phyloP scores from a whole-genome alignment of 2,329 filamentous ascomycete genomes.

The Elsinoe australis region DNA sequence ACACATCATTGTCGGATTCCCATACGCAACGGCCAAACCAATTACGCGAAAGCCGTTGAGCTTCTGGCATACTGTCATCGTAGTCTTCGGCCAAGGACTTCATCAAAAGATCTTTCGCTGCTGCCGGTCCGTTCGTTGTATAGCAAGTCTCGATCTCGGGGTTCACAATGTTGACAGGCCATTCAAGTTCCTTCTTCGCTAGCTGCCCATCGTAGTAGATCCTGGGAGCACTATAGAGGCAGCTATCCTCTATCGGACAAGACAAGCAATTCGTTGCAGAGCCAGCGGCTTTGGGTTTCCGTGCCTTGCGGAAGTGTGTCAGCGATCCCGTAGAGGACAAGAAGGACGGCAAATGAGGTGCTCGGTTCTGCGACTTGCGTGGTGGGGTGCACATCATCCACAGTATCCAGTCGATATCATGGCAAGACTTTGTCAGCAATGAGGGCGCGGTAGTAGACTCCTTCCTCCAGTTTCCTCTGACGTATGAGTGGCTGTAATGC shows the following conservation, averaged over 20 bases:
- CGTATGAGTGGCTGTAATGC: slow-evolving; percentile 89
- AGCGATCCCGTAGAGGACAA: slow-evolving; percentile 70
- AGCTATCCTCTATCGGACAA: slow-evolving; percentile 66
- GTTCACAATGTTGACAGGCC: slow-evolving; percentile 84
- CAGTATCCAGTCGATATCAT: slow-evolving; percentile 86
- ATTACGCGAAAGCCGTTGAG: slow-evolving; percentile 43
- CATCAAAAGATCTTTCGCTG: slow-evolving; percentile 47
- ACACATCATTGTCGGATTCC: slow-evolving; percentile 87
- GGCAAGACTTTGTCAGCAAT: slow-evolving; percentile 88
- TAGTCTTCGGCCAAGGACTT: slow-evolving; percentile 48
- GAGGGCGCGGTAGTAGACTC: slow-evolving; percentile 69
- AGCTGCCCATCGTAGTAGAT: slow-evolving; percentile 70
- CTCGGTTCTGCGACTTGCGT: slow-evolving; percentile 27
- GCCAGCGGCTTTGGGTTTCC: slow-evolving; percentile 70
- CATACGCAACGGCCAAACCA: slow-evolving; percentile 96
- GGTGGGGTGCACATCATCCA: slow-evolving; percentile 80
- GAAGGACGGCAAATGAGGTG: slow-evolving; percentile 64
- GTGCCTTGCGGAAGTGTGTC: slow-evolving; percentile 65
- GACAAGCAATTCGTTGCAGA: slow-evolving; percentile 77
- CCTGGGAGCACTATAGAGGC: slow-evolving; percentile 76
- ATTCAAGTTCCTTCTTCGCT: slow-evolving; percentile 57
- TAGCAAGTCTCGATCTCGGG: slow-evolving; percentile 81
- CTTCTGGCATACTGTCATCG: slow-evolving; percentile 41
- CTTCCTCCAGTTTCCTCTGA: slow-evolving; percentile 89
- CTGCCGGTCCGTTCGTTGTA: slow-evolving; percentile 36